These are phyloP conservation scores for Trypanosoma mega DNA, from an alignment of 208 protist species.

Conservation along the genomic window DNA sequence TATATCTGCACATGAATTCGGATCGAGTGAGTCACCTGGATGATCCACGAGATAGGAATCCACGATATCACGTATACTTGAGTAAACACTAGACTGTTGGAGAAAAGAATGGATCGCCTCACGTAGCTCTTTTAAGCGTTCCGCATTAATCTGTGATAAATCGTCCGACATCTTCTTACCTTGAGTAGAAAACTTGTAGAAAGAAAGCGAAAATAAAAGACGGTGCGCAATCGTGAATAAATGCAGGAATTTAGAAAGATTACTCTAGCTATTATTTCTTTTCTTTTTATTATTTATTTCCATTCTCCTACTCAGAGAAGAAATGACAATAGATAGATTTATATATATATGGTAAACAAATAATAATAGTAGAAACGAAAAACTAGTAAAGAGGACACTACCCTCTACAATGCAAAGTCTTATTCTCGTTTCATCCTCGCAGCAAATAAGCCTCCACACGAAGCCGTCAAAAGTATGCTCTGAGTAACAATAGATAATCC, in stretches of 20 bases:
- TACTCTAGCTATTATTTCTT: too few species aligned
- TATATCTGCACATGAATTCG: conserved; percentile 59
- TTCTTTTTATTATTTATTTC: too few species aligned
- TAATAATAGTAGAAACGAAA: conserved; percentile 27
- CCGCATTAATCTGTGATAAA: conserved; percentile 25
- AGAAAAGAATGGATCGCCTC: conserved; percentile 83
- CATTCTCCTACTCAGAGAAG: too few species aligned
- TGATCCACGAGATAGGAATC: conserved; percentile 81
- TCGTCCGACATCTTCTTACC: conserved; percentile 27
- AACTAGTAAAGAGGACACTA: not conserved
- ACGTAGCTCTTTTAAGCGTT: conserved; percentile 72
- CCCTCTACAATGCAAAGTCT: conserved; percentile 8
- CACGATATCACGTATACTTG: conserved; percentile 86
- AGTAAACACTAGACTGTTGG: conserved; percentile 80
- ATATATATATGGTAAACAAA: not conserved
- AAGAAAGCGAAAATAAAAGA: conserved; percentile 9
- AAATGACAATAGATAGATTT: not conserved
- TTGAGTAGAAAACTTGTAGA: not conserved
- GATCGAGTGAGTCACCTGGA: conserved; percentile 26
- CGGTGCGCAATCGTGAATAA: not conserved
- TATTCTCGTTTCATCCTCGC: conserved; percentile 3
- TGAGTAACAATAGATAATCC: conserved; percentile 49
- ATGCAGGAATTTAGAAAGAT: too few species aligned
- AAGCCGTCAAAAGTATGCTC: conserved; percentile 35
- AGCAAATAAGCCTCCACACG: conserved; percentile 27